phyloP scores from a whole-genome alignment of 1,284 basidiomycete species.

The Ganoderma boninense region DNA sequence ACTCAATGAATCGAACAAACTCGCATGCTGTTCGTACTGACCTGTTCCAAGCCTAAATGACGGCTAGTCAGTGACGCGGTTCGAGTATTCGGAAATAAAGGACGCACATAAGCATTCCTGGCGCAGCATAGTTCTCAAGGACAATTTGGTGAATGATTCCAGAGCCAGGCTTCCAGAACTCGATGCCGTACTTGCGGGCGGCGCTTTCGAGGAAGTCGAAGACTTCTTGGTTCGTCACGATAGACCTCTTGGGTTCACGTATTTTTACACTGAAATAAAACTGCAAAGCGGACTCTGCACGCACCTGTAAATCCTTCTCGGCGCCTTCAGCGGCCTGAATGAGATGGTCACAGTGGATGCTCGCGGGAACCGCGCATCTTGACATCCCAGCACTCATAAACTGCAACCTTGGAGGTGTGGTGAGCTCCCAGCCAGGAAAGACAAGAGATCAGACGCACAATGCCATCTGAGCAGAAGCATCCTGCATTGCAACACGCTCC shows the following conservation, averaged over 20 bases:
- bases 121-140: slow-evolving; percentile 96
- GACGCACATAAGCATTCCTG: slow-evolving; percentile 83
- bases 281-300: neutral
- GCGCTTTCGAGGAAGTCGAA: slow-evolving; percentile 98
- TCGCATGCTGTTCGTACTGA: slow-evolving; percentile 45
- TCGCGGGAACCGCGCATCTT: slow-evolving; percentile 84
- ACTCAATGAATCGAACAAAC: neutral
- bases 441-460: slow-evolving; percentile 56
- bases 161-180: slow-evolving; percentile 96
- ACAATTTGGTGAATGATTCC: slow-evolving; percentile 99
- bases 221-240: slow-evolving; percentile 93
- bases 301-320: slow-evolving; percentile 82
- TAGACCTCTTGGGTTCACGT: slow-evolving; percentile 67
- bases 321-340: slow-evolving; percentile 92
- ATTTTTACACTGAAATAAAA: slow-evolving; percentile 4
- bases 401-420: slow-evolving; percentile 72
- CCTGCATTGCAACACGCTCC: slow-evolving; percentile 98
- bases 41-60: slow-evolving; percentile 76
- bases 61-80: slow-evolving; percentile 20
- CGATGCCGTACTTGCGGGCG: slow-evolving; percentile 92
- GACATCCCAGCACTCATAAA: slow-evolving; percentile 98
- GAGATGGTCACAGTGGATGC: slow-evolving; percentile 98
- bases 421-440: neutral
- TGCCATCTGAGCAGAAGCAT: slow-evolving; percentile 97
- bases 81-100: neutral